Evolutionary conservation across 2,329 filamentous ascomycete genomes (phyloP).

Genomic region (Cladosporium sp.): DNA sequence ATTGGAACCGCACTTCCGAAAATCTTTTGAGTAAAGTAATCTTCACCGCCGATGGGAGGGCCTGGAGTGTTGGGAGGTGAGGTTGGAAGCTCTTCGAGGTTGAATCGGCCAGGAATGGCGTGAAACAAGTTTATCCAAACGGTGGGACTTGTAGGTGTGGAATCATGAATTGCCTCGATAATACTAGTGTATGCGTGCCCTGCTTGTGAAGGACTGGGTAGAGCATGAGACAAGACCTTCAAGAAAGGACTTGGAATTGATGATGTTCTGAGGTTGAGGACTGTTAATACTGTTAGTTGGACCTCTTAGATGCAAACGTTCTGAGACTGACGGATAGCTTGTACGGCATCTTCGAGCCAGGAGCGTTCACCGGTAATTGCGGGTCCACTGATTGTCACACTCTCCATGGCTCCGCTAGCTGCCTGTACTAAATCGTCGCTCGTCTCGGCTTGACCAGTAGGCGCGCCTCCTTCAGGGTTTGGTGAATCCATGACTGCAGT

Average conservation of each 20-base stretch:
- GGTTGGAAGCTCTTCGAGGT: slow-evolving; percentile 56
- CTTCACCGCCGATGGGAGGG: slow-evolving; percentile 47
- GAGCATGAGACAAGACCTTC: slow-evolving; percentile 57
- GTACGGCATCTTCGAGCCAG: slow-evolving; percentile 28
- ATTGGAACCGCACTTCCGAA: slow-evolving; percentile 61
- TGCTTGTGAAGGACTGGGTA: slow-evolving; percentile 51
- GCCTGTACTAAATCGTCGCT: slow-evolving; percentile 5
- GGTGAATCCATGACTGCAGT: slow-evolving; percentile 38
- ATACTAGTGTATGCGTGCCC: slow-evolving; percentile 52
- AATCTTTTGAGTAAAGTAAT: slow-evolving; percentile 59
- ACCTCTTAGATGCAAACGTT: not conserved
- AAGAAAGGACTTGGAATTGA: slow-evolving; percentile 39
- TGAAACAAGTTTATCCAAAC: slow-evolving; percentile 63
- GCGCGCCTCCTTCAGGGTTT: slow-evolving; percentile 33
- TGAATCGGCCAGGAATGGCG: slow-evolving; percentile 59
- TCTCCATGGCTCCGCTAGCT: slow-evolving; percentile 9
- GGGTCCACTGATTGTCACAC: not conserved
- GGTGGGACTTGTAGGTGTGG: slow-evolving; percentile 47
- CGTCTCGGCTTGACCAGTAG: slow-evolving; percentile 6
- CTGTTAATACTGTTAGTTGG: slow-evolving; percentile 27
- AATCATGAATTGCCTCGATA: slow-evolving; percentile 52
- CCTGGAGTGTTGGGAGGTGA: slow-evolving; percentile 60
- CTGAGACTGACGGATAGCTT: slow-evolving; percentile 26
- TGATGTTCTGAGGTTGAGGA: slow-evolving; percentile 34
- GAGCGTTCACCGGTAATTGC: slow-evolving; percentile 5